Conservation (phyloP, 345 rosid genomes). For the Trapa bicornis region DNA sequence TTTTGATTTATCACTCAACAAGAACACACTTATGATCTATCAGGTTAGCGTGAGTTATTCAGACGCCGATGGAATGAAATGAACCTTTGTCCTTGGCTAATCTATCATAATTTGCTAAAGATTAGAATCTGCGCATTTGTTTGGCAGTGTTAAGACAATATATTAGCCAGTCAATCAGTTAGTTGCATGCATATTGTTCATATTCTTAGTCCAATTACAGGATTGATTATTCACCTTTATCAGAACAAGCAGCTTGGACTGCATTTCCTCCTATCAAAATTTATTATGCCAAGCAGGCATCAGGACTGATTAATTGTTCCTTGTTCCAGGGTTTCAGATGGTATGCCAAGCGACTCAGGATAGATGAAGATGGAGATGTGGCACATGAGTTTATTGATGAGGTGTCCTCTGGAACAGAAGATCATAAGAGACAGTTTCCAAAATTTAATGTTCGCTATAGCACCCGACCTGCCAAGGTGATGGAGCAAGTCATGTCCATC, state of each 20-base stretch:
- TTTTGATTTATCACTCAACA: neutral
- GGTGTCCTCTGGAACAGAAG: conserved; percentile 15
- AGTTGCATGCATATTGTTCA: neutral
- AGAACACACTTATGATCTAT: neutral
- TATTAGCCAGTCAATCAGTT: neutral
- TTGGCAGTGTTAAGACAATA: neutral
- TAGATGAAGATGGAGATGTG: conserved; percentile 94
- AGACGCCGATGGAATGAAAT: neutral
- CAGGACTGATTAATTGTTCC: neutral
- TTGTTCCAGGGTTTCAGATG: conserved; percentile 60
- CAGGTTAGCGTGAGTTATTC: neutral
- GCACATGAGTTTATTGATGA: conserved; percentile 91
- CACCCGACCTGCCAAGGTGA: conserved; percentile 38
- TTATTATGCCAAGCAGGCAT: neutral
- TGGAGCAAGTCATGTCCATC: conserved; percentile 33
- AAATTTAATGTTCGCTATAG: conserved; percentile 30
- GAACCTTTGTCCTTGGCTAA: neutral
- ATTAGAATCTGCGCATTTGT: neutral
- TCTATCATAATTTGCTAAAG: neutral
- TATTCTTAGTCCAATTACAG: neutral
- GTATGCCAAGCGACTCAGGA: conserved; percentile 63
- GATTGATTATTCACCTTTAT: neutral
- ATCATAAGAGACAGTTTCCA: conserved; percentile 20
- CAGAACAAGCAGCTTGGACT: neutral
- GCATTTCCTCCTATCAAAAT: neutral